Base-by-base conservation (phyloP, 176 grass and related monocot species). In the Oryza officinalis region DNA sequence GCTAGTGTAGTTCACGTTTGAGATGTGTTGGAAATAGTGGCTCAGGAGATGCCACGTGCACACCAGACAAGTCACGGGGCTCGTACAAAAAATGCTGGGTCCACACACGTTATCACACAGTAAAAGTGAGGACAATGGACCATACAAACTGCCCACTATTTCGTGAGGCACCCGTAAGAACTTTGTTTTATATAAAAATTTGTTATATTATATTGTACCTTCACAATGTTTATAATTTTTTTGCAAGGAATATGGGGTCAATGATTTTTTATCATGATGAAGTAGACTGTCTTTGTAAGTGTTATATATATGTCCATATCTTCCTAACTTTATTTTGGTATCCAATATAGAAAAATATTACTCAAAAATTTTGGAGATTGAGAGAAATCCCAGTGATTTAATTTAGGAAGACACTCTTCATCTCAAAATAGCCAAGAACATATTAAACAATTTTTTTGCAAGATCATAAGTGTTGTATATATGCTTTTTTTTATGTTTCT, bases 101-200 rank as follows among this genome's bases (percentile, higher is more conserved):
- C 80, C 84, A 90, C 63, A 47, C 75, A 83, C n/a, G 69, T 75
- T 79, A 60, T 63, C 63, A 64, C 74, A 80, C 69, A 80, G 63
- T 52, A 80, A 79, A 80, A 69, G 63, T 12, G 60, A 6, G 68
- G 17, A 25, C 28, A 54, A 31, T 80, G 83, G 20, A 23, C 50
- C n/a, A 27, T 57, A 20, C 15, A 35, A 20, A 7, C 11, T 33
- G 10, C 30, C 28, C 28, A 46, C 26, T 60, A 15, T 72, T 17
- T 75, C 28, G 74, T 69, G 15, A 43, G 41, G 33, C 13, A 45
- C 52, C 25, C 22, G 57, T 61, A n/a, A 2, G 13, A 61, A 61
- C 9, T 8, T 61, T 25, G 0, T 57, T 22, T 57, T 57, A 50
- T n/a, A 57, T 4, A 57, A 6, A n/a, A 22, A 57, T 6, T n/a